phyloP scores from a whole-genome alignment of 2,329 filamentous ascomycete genomes.

The Calonectria pseudoreteaudii region DNA sequence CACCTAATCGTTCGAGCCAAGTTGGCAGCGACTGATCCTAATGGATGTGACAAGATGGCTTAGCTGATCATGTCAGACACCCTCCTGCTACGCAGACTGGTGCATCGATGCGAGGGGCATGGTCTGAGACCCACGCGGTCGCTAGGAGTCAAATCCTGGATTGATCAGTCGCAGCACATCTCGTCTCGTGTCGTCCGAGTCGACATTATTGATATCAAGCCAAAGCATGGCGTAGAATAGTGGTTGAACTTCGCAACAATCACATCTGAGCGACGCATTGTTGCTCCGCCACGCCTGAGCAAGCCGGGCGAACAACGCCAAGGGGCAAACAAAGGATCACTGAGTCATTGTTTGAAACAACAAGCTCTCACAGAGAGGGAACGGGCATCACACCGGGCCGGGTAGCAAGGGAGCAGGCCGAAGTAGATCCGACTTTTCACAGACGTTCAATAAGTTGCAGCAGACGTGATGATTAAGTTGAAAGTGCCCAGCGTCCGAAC shows the following conservation, averaged over 20 bases:
- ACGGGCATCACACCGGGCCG: conserved; percentile 6
- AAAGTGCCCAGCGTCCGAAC: neutral
- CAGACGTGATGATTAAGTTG: neutral
- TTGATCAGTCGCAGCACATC: neutral
- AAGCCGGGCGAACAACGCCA: neutral
- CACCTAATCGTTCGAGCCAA: neutral
- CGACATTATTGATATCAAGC: neutral
- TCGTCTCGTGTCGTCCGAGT: neutral
- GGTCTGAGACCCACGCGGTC: neutral
- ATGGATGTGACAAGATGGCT: neutral
- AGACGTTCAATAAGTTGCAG: neutral
- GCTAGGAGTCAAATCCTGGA: neutral
- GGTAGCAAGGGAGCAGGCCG: neutral
- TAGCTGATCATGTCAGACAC: neutral
- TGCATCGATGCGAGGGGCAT: neutral
- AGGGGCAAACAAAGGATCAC: neutral
- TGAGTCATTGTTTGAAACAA: neutral
- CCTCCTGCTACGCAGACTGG: neutral
- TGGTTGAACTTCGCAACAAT: neutral
- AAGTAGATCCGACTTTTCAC: neutral
- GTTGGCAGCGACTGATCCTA: neutral
- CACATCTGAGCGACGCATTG: neutral
- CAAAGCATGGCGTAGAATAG: neutral
- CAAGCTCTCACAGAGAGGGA: neutral
- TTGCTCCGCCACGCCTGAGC: neutral